These are phyloP conservation scores for Penicillium hordei DNA, from an alignment of 2,329 filamentous ascomycete genomes.

Conservation along the genomic window DNA sequence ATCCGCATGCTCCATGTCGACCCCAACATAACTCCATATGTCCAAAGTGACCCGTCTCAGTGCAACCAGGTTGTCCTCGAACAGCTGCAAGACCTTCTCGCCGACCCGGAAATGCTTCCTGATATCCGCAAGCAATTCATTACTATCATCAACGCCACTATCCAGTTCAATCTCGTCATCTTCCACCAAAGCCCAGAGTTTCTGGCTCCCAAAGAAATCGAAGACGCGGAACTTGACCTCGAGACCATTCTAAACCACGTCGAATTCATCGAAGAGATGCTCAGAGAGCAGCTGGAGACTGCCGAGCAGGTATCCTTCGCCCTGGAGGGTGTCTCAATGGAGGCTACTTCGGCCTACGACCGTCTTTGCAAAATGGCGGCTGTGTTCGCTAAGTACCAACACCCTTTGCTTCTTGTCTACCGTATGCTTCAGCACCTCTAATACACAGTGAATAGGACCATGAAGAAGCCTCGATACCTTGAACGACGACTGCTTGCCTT, in stretches of 20 bases:
- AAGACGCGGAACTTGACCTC: slow-evolving; percentile 10
- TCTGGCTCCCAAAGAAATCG: slow-evolving; percentile 12
- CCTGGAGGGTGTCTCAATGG: slow-evolving; percentile 12
- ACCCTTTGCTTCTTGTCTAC: not conserved
- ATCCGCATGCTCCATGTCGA: slow-evolving; percentile 20
- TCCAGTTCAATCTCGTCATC: slow-evolving; percentile 25
- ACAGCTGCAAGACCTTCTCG: slow-evolving; percentile 17
- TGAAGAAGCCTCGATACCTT: slow-evolving; percentile 20
- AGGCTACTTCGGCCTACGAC: slow-evolving; percentile 1
- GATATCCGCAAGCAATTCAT: slow-evolving; percentile 21
- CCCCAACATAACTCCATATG: slow-evolving; percentile 4
- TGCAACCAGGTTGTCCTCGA: slow-evolving; percentile 13
- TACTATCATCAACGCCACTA: slow-evolving; percentile 21
- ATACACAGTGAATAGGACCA: slow-evolving; percentile 13
- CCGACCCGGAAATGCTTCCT: slow-evolving; percentile 11
- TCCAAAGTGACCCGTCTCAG: not conserved
- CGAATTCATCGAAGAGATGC: slow-evolving; percentile 12
- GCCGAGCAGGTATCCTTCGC: slow-evolving; percentile 9
- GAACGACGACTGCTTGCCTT: slow-evolving; percentile 25
- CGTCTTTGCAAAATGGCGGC: slow-evolving; percentile 20
- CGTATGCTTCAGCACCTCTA: not conserved
- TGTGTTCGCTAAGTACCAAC: slow-evolving; percentile 14
- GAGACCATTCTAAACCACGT: slow-evolving; percentile 10
- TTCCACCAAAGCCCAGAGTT: slow-evolving; percentile 20
- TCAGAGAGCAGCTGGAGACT: slow-evolving; percentile 12